Base-by-base conservation (phyloP, 352 stramenopile genomes). In the Globisporangium emineosum region DNA sequence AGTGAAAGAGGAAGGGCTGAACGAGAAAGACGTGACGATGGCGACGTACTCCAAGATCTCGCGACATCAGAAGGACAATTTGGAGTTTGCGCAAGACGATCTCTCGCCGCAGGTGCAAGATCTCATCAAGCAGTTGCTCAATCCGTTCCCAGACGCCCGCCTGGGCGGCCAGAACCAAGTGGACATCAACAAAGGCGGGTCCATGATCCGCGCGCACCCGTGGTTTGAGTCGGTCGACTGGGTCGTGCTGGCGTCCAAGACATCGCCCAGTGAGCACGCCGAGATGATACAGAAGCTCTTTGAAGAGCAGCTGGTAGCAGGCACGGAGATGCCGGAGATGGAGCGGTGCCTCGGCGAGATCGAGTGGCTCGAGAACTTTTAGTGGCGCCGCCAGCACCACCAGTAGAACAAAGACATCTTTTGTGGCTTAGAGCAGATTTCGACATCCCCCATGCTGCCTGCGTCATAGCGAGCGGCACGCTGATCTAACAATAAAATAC, bases 31-130 rank as follows among this genome's bases (percentile, higher is more conserved):
- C 72, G 76, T 92, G 59, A 82, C 79, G 6, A 91, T 94, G 80
- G 86, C 82, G 5, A 81, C 92, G 40, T 94, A 94, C 70, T 94
- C 86, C 13, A 94, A 93, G 71, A 93, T 94, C 57, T 91, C 81
- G 2, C 78, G 86, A 2, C 83, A 90, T 65, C 78, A 86, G 58
- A 89, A 89, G 53, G 72, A 79, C 23, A 70, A 71, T 17, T 72
- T 93, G 17, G 71, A 75, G 54, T 91, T 91, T 45, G 19, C 64
- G 21, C 65, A 73, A 0, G 74, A 84, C 30, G 79, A 89, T 51
- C 61, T 92, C 32, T 91, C 83, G 0, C 19, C 42, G 3, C 71
- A 93, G 17, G 83, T 76, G 1, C 71, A 77, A 32, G 71, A 91
- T 52, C 69, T 95, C 2, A 61, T 95, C 21, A 70, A 69, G 25